phyloP scores from a whole-genome alignment of 225 moss, liverwort and hornwort species.

The Pleurozium schreberi region DNA sequence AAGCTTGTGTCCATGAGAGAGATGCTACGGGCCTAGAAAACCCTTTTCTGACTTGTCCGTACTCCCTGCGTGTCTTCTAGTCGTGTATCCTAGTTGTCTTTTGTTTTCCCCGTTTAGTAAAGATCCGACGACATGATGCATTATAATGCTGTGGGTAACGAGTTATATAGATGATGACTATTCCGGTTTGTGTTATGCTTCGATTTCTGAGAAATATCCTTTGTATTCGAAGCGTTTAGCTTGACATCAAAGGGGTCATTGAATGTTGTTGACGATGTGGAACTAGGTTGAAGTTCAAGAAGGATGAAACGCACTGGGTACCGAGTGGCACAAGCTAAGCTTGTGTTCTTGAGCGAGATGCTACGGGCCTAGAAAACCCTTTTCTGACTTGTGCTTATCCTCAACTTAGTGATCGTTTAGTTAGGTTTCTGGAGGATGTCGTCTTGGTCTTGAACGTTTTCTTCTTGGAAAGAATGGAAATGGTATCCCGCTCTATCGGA shows the following conservation, averaged over 20 bases:
- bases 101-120: background rate
- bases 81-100: background rate
- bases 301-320: conserved; percentile 18
- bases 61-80: background rate
- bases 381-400: conserved; percentile 7
- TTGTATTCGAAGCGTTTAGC: background rate
- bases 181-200: background rate
- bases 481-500: background rate
- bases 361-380: conserved; percentile 22
- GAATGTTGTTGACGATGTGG: background rate
- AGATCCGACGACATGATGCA: background rate
- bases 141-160: background rate
- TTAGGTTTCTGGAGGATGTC: background rate
- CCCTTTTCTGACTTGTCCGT: background rate
- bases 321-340: conserved; percentile 2
- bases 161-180: background rate
- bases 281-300: background rate
- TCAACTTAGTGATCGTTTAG: background rate
- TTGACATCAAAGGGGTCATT: background rate
- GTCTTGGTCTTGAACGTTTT: background rate
- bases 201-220: background rate
- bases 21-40: conserved; percentile 19
- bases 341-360: conserved; percentile 24
- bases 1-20: conserved; percentile 17
- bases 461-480: background rate